Base-by-base conservation (phyloP, 495 filamentous ascomycete species). In the Aspergillus asperescens region DNA sequence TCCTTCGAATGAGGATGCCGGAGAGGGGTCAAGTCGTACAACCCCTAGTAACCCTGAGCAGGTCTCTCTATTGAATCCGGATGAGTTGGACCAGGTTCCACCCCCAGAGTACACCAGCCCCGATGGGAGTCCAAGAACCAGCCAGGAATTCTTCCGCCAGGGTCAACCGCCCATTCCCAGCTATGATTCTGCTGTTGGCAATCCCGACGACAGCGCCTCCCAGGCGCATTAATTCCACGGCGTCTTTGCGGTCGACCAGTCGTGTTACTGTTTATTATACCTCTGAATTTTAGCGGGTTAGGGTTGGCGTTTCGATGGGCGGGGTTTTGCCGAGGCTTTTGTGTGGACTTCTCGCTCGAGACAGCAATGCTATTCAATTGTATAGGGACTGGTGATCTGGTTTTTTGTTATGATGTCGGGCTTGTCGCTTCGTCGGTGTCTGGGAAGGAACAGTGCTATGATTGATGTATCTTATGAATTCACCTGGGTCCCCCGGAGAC, bases 61-160 rank as follows among this genome's bases (percentile, higher is more conserved):
- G 37, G 55, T 67, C 22, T 57, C 64, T 31, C 57, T 72, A 34
- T 62, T 79, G 29, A 65, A 62, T 35, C 57, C 54, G 44, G 65
- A 58, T 65, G 28, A 71, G 57, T 52, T 64, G 56, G 34, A 73
- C 44, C 63, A 66, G 19, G 61, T 62, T 7, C 82, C 65, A 52
- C 83, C 87, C 15, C 87, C 87, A 3, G 86, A 88, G 57, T 90
- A 90, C 58, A 81, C 82, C 1, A 89, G 86, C 60, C 86, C 87
- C 1, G 77, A 77, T 20, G 76, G 77, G 25, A 81, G 80, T 62
- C 74, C 74, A 25, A 67, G 81, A 48, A 76, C 70, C 47, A 85
- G 82, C 49, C 68, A 73, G 48, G 70, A 71, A 58, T 60, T 48
- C 64, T 35, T 74, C 54, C 29, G 56, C 70, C 15, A 69, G 37